Percentiles rank a stretch among this genome's conserved stretches.
phyloP scores from a whole-genome alignment of 2,329 filamentous ascomycete species.

The Lojkania enalia region DNA sequence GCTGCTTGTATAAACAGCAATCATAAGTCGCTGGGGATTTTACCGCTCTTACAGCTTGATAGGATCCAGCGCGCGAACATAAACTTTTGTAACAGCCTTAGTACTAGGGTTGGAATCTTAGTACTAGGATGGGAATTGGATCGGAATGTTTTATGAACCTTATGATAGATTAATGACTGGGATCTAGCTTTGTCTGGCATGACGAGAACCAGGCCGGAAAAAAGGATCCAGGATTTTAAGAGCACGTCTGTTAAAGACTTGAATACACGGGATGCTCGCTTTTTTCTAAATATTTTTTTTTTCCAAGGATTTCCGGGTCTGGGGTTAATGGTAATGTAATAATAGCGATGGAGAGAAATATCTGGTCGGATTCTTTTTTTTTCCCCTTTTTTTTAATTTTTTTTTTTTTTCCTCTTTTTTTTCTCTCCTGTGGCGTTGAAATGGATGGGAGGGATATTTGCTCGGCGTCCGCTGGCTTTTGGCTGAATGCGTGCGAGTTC shows the following conservation, averaged over 20 bases:
- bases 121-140: background rate
- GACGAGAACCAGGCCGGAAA: background rate
- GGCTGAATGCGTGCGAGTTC: too few species aligned
- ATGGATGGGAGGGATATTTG: too few species aligned
- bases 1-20: background rate
- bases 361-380: too few species aligned
- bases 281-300: background rate
- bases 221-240: background rate
- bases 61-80: background rate
- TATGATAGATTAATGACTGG: background rate
- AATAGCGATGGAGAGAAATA: too few species aligned
- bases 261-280: background rate
- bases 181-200: background rate
- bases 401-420: too few species aligned
- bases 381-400: too few species aligned
- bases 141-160: too few species aligned
- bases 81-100: background rate
- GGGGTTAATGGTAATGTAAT: too few species aligned
- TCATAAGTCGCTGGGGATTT: background rate
- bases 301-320: background rate
- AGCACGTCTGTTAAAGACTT: background rate
- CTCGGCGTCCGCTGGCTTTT: too few species aligned
- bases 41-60: background rate
- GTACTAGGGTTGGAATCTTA: background rate
- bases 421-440: too few species aligned